Base-by-base conservation (phyloP, 1,139 yeast genomes). In the Lodderomyces beijingensis region DNA sequence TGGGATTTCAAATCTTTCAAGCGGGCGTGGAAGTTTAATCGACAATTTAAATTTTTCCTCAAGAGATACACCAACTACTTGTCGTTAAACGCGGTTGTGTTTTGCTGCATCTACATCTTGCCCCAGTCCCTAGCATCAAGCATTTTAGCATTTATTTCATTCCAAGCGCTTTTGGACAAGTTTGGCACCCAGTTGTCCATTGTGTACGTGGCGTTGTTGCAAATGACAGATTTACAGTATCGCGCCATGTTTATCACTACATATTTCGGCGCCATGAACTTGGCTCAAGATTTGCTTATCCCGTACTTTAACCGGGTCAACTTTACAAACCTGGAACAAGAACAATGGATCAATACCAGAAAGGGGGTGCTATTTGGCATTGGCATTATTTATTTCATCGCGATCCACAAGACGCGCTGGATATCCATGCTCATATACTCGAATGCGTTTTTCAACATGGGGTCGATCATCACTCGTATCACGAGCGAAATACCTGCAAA, bases 301-400 rank as follows among this genome's bases (percentile, higher is more conserved):
- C 81, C 82, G 3, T 77, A 73, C 47, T 74, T 78, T 50, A 49
- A 59, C 10, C 54, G 74, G 16, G 55, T 75, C 14, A 71, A 74
- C 7, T 69, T 76, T 38, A 51, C 66, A 6, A 49, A 46, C n/a
- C 41, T 53, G n/a, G 77, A 75, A 34, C 58, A 59, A 30, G 58
- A 61, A 8, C 67, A 62, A 34, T 78, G 85, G 85, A 54, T 64
- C 34, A 59, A 60, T 14, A 68, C 79, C 8, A 59, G 85, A 25
- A 75, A 71, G 33, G 84, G 84, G 0, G 62, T 75, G 13, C 52
- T 78, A 28, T 71, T 73, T 43, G 84, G 84, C 2, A 77, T 75
- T 43, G 76, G 79, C 2, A 49, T 74, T n/a, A 65, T 69, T 29
- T 73, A 68, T 50, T 74, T 61, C 41, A 42, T 62, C 31, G 46